Base-by-base conservation (phyloP, 23 red algal genomes). In the Gracilaria gracilis region DNA sequence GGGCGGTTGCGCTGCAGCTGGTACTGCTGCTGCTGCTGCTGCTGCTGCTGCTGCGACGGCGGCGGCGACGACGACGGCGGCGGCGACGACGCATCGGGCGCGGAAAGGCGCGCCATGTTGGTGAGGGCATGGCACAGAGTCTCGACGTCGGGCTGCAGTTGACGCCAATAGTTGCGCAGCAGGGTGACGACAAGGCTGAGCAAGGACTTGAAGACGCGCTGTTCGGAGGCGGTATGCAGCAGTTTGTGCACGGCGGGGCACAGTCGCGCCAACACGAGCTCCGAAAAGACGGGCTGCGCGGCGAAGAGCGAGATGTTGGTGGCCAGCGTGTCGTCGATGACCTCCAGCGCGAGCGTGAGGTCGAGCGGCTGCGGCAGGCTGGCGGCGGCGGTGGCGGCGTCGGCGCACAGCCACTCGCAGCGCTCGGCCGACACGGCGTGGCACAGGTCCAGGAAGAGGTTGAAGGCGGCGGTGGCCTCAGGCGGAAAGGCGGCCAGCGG, bases 231-330 rank as follows among this genome's bases (percentile, higher is more conserved):
- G 47, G 79, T 79, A 38, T 67, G 85, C 62, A 95, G 47, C 47
- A 88, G 53, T n/a, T 76, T 48, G 85, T 95, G 86, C 6, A 95
- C 29, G 23, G 40, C 76, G n/a, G 93, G 86, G 51, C 93, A 95
- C 11, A 95, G 80, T 44, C 86, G 58, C 7, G 34, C 40, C 40
- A 85, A 74, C 9, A 95, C 16, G 13, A 90, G 77, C 31, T 84
- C 84, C 16, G 58, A 73, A 83, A 95, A 95, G 17, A 85, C 82
- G 27, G 49, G 77, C 40, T 86, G 82, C 3, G 25, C 93, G 0
- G 74, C 83, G 27, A 87, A 95, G 37, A 95, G 62, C 35, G 62
- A 38, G 64, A 84, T 50, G 57, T 95, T 88, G 8, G 35, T 73
- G 20, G 92, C 82, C 1, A 95, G 75, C n/a, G 39, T 79, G 47